Evolutionary conservation across 768 basidiomycete species (phyloP).

Genomic region (Leccinum fibrillosum): DNA sequence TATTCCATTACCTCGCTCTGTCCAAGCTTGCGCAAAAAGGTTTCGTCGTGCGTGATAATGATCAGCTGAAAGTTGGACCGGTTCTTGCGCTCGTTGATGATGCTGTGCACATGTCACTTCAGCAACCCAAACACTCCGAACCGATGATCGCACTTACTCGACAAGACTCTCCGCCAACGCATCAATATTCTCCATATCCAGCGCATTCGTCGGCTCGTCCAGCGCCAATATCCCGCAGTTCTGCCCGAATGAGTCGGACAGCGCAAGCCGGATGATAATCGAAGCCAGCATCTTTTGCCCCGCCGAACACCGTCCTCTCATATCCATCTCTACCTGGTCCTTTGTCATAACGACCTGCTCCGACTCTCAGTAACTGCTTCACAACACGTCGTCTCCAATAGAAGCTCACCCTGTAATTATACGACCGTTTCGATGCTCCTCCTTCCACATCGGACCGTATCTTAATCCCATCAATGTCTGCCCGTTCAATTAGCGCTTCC

Average conservation of each 20-base stretch:
- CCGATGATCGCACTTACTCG: slow-evolving; percentile 56
- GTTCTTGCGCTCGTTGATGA: slow-evolving; percentile 88
- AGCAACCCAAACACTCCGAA: background rate
- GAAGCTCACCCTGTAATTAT: slow-evolving; percentile 86
- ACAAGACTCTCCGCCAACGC: slow-evolving; percentile 89
- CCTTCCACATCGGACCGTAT: slow-evolving; percentile 94
- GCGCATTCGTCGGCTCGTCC: slow-evolving; percentile 97
- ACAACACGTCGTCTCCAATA: slow-evolving; percentile 1
- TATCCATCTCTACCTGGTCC: slow-evolving; percentile 99
- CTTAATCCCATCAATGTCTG: slow-evolving; percentile 97
- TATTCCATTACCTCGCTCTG: slow-evolving; percentile 92
- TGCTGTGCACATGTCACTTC: slow-evolving; percentile 43
- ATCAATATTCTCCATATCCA: slow-evolving; percentile 95
- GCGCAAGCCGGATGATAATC: slow-evolving; percentile 94
- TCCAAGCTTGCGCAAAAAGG: slow-evolving; percentile 86
- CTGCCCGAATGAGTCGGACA: slow-evolving; percentile 96
- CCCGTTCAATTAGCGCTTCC: slow-evolving; percentile 9
- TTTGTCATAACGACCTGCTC: slow-evolving; percentile 96
- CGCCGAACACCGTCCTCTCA: slow-evolving; percentile 97
- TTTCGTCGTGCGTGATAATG: slow-evolving; percentile 96
- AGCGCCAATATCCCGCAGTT: slow-evolving; percentile 97
- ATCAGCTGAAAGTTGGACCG: slow-evolving; percentile 95
- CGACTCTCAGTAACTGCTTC: slow-evolving; percentile 15
- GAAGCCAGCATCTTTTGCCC: slow-evolving; percentile 99
- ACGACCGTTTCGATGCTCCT: slow-evolving; percentile 83